Conservation (phyloP, 176 grass and related monocot species). For the Bromus sterilis region DNA sequence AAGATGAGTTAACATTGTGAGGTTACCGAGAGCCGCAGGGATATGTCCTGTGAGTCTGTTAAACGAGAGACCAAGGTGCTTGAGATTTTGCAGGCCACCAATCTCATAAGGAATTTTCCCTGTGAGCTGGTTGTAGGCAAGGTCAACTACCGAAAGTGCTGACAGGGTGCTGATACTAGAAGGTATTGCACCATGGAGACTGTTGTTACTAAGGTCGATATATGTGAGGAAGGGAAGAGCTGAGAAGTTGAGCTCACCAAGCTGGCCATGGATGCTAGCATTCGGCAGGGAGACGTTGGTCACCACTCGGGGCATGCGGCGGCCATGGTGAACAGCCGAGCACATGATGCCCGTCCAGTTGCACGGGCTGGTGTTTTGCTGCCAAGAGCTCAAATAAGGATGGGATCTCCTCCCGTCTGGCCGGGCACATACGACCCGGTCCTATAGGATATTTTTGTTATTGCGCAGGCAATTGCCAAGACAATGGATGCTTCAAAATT, state of each 20-base stretch:
- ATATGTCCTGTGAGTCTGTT: constrained; percentile 19
- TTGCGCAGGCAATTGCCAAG: too few species aligned
- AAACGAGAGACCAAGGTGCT: background rate
- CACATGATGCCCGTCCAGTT: background rate
- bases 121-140: too few species aligned
- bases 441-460: too few species aligned
- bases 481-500: too few species aligned
- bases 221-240: background rate
- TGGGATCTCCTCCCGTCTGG: too few species aligned
- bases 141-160: background rate
- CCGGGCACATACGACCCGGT: too few species aligned
- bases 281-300: background rate
- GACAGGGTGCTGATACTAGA: background rate
- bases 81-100: background rate
- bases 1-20: background rate
- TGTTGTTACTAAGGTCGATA: background rate
- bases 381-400: background rate
- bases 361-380: background rate
- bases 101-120: too few species aligned
- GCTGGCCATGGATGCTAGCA: background rate
- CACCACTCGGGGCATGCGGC: background rate
- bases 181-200: constrained; percentile 14
- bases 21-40: background rate
- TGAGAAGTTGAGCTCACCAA: background rate
- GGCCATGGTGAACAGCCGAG: background rate